Evolutionary conservation across 805 yeast genomes (phyloP).

Genomic region (Suhomyces tanzawaensis): DNA sequence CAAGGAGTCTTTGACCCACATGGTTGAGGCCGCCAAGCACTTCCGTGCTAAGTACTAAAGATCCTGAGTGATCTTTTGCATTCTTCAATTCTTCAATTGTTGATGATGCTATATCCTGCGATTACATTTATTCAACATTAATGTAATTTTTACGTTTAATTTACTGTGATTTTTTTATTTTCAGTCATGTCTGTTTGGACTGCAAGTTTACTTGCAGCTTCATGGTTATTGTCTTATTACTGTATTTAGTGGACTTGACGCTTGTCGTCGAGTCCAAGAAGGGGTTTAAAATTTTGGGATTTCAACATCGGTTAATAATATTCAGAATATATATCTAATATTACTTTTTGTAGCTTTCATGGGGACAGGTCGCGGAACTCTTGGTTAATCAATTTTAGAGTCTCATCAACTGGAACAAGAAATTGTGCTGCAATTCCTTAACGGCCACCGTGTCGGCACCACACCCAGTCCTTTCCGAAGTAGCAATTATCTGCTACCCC

Average conservation of each 20-base stretch:
- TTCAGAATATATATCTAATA: constrained; percentile 4
- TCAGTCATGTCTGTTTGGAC: constrained; percentile 14
- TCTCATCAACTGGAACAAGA: too few species aligned
- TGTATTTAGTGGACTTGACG: constrained; percentile 11
- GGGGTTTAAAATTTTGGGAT: constrained; percentile 45
- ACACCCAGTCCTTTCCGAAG: too few species aligned
- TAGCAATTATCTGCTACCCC: too few species aligned
- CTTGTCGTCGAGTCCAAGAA: constrained; percentile 3
- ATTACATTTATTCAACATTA: constrained; percentile 51
- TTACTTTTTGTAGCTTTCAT: not conserved
- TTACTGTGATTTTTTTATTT: constrained; percentile 16
- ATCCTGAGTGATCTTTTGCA: constrained; percentile 20
- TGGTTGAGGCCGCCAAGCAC: constrained; percentile 98
- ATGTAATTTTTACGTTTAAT: constrained; percentile 33
- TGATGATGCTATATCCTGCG: constrained; percentile 35
- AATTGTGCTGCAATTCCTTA: too few species aligned
- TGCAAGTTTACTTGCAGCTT: constrained; percentile 3
- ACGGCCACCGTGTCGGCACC: too few species aligned
- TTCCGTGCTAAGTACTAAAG: constrained; percentile 52
- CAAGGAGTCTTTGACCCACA: constrained; percentile 89
- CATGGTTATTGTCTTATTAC: constrained; percentile 6
- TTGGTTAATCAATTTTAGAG: too few species aligned
- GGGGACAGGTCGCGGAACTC: too few species aligned
- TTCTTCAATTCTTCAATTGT: constrained; percentile 38
- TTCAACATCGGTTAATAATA: constrained; percentile 46